Evolutionary conservation across 2,329 filamentous ascomycete genomes (phyloP).

Genomic region (Albophoma yamanashiensis): DNA sequence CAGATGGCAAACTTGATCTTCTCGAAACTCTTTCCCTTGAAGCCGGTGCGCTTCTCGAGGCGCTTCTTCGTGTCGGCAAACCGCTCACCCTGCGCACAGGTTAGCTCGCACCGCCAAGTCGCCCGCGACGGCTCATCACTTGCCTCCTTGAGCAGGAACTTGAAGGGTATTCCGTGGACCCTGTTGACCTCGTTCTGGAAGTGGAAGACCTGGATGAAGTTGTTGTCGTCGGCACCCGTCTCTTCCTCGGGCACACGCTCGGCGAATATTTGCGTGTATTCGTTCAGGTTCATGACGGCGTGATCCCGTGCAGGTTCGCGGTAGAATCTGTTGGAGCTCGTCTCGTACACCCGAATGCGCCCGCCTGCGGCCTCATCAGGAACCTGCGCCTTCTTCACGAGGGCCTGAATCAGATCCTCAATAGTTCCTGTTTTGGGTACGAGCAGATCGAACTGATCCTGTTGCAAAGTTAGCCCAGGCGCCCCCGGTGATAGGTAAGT

Average conservation of each 20-base stretch:
- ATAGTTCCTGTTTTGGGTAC: slow-evolving; percentile 80
- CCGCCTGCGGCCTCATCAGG: slow-evolving; percentile 60
- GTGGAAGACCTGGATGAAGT: slow-evolving; percentile 73
- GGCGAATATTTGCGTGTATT: slow-evolving; percentile 73
- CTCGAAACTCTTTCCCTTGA: slow-evolving; percentile 97
- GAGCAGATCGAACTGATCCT: slow-evolving; percentile 73
- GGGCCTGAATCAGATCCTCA: slow-evolving; percentile 61
- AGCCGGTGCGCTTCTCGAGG: slow-evolving; percentile 81
- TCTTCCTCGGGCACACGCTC: slow-evolving; percentile 72
- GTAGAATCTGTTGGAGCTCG: slow-evolving; percentile 72
- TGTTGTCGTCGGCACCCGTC: slow-evolving; percentile 41
- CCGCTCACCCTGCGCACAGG: slow-evolving; percentile 52
- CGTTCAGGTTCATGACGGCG: slow-evolving; percentile 71
- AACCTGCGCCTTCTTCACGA: slow-evolving; percentile 74
- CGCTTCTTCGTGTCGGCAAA: slow-evolving; percentile 92
- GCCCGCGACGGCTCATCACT: slow-evolving; percentile 14
- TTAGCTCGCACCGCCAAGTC: slow-evolving; percentile 1
- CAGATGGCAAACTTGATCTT: slow-evolving; percentile 95
- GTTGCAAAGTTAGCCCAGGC: not conserved
- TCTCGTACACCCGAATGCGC: slow-evolving; percentile 72
- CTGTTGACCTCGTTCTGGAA: slow-evolving; percentile 85
- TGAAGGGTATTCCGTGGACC: slow-evolving; percentile 82
- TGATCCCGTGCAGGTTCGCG: slow-evolving; percentile 63
- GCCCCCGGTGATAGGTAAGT: not conserved
- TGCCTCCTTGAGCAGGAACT: slow-evolving; percentile 75